Base-by-base conservation (phyloP, 805 yeast genomes). In the Zygoascus bituminiphila region DNA sequence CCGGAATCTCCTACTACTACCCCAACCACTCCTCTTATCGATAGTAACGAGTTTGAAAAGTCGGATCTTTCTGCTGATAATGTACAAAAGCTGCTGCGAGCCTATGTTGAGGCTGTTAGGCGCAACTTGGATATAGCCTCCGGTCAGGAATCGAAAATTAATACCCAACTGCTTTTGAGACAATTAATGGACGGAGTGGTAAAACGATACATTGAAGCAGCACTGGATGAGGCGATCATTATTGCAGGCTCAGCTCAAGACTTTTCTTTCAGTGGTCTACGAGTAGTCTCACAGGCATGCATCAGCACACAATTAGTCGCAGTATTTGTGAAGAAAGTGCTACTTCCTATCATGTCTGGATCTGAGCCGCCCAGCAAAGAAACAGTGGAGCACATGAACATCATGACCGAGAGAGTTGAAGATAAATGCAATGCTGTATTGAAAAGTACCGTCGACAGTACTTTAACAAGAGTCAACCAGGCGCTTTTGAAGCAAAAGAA, bases 51-150 rank as follows among this genome's bases (percentile, higher is more conserved):
- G 33, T 29, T 29, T 6, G 51, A 47, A 17, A 47, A 44, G 21
- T 20, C 42, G 17, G 51, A 49, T 7, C 52, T 46, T 4, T 40
- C 38, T 15, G 52, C 55, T 19, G 49, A 41, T 12, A 46, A 45
- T 17, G 79, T 85, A 2, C 89, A 86, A 54, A 67, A 72, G 2
- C 75, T 86, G 49, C 68, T 88, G 37, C 81, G 80, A 54, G 76
- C 84, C 15, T 75, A 82, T 6, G 82, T 87, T 31, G 97, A 88
- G 64, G 75, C 89, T 1, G 70, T 88, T 4, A 82, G 89, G 2
- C 72, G 96, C 60, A 71, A 83, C 2, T 73, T 86, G 57, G 96
- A 88, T 61, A 68, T 87, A 35, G 73, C 81, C 0, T 86, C 91
- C 2, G 48, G 55, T n/a, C 40, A 33, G 2, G 58, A 75, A 50